Evolutionary conservation across 1,284 basidiomycete genomes (phyloP), one percentile per base, ranked within the genome.

Genomic region (Rhodotorula sp.): DNA sequence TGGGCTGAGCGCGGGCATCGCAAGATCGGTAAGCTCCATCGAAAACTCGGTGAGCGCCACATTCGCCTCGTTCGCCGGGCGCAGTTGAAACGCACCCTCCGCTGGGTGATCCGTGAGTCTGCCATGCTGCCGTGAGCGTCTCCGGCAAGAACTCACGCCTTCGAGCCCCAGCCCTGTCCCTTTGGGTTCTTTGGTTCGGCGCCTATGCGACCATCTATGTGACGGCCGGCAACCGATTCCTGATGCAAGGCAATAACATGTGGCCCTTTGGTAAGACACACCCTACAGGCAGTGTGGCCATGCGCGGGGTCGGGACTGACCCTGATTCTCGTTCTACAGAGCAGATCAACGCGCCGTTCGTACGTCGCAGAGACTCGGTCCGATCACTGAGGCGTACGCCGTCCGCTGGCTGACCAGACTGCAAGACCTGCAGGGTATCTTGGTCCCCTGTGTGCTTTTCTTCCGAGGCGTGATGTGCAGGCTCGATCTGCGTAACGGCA

Each of bases 191-290:
- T 24, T 62, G 62, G 62, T 55, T 55, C 4, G 24, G 18, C 18
- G 54, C 22, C 6, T 56, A 57, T 20, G 12, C 24, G 1, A 7
- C 26, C 1, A 22, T 66, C 17, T 53, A 54, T 51, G 8, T 60
- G 22, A 61, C 24, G 58, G 64, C 57, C 17, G 29, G 60, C 2
- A 42, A 67, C n/a, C 10, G 29, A 7, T 70, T 70, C 46, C 58
- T 66, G 7, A 22, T 70, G 46, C 57, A 55, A 4, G 65, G 69
- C 1, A 33, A 33, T 29, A 69, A 65, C 18, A 59, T 53, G 18
- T 62, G 62, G 62, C 62, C 62, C 0, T 62, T 45, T 22, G 62
- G 61, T 55, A 8, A 20, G 51, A 20, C n/a, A 0, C 12, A 18
- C n/a, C 5, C 26, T 18, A 26, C 65, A 22, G 5, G 8, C 15